Percentiles rank a stretch among this genome's conserved stretches.
Conservation (phyloP, 352 stramenopile species). For the Saprolegnia diclina region DNA sequence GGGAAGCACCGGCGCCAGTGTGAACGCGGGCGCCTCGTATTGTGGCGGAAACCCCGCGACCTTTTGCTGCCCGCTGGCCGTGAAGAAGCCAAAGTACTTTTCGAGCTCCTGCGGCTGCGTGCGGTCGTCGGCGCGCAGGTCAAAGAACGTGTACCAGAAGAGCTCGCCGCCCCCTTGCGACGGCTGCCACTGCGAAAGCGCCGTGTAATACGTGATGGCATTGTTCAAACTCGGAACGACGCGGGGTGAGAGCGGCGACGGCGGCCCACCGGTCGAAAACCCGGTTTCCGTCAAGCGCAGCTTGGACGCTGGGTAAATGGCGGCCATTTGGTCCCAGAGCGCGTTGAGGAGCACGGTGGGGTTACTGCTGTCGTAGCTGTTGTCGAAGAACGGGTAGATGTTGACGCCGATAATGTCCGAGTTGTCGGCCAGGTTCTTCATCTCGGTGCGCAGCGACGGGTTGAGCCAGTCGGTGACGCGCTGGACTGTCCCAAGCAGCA, state of each 20-base stretch:
- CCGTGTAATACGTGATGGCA: conserved; percentile 33
- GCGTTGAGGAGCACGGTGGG: conserved; percentile 38
- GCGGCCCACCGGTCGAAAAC: conserved; percentile 40
- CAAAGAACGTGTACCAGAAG: conserved; percentile 84
- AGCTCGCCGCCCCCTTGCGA: conserved; percentile 37
- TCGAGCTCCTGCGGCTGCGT: conserved; percentile 50
- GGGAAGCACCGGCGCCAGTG: not conserved
- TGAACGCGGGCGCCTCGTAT: not conserved
- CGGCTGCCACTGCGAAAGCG: conserved; percentile 49
- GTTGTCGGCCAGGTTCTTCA: conserved; percentile 30
- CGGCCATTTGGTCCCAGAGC: conserved; percentile 40
- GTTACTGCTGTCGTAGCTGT: conserved; percentile 44
- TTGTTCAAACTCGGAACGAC: conserved; percentile 38
- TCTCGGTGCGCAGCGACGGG: conserved; percentile 33
- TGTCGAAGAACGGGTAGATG: conserved; percentile 56
- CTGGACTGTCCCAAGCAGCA: conserved; percentile 43
- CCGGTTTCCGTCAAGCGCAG: conserved; percentile 54
- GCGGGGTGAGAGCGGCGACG: conserved; percentile 35
- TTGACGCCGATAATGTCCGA: conserved; percentile 53
- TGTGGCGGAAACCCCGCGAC: conserved; percentile 34
- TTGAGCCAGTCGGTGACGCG: conserved; percentile 46
- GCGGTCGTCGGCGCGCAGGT: conserved; percentile 45
- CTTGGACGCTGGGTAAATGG: conserved; percentile 36
- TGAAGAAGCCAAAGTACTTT: conserved; percentile 73
- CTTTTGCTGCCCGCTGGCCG: conserved; percentile 38